Conservation (phyloP, 345 rosid genomes). For the Aethionema arabicum region DNA sequence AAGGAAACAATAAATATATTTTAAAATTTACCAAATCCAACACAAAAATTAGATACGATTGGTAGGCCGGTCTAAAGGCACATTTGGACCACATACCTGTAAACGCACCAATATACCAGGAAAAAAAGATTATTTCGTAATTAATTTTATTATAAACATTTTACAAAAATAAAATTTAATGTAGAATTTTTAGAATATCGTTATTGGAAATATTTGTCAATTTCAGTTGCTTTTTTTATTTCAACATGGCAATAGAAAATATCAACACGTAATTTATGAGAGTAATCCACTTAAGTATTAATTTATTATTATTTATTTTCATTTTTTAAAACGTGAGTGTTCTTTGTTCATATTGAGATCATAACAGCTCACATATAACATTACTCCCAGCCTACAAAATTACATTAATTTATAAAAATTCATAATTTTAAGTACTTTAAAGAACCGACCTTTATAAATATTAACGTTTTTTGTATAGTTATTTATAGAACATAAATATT, state of each 20-base stretch:
- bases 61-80: slow-evolving; percentile 33
- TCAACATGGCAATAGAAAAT: not conserved
- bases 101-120: slow-evolving; percentile 18
- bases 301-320: not conserved
- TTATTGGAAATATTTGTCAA: slow-evolving; percentile 6
- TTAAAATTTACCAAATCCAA: slow-evolving; percentile 30
- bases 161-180: not conserved
- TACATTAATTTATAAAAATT: too few species aligned
- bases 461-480: too few species aligned
- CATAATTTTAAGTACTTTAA: too few species aligned
- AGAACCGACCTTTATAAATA: too few species aligned
- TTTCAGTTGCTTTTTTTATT: slow-evolving; percentile 15
- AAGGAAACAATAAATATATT: slow-evolving; percentile 9
- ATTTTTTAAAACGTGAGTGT: not conserved
- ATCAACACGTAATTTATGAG: slow-evolving; percentile 22
- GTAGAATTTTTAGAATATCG: not conserved
- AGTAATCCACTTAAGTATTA: slow-evolving; percentile 21
- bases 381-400: slow-evolving; percentile 5
- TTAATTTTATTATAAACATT: not conserved
- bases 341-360: slow-evolving; percentile 6
- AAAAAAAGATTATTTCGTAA: slow-evolving; percentile 7
- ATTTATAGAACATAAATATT: too few species aligned
- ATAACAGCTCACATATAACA: slow-evolving; percentile 14
- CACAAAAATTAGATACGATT: slow-evolving; percentile 31
- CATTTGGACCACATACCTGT: slow-evolving; percentile 36